phyloP scores from a whole-genome alignment of 2,329 filamentous ascomycete species.

The Ceratocystis variospora region DNA sequence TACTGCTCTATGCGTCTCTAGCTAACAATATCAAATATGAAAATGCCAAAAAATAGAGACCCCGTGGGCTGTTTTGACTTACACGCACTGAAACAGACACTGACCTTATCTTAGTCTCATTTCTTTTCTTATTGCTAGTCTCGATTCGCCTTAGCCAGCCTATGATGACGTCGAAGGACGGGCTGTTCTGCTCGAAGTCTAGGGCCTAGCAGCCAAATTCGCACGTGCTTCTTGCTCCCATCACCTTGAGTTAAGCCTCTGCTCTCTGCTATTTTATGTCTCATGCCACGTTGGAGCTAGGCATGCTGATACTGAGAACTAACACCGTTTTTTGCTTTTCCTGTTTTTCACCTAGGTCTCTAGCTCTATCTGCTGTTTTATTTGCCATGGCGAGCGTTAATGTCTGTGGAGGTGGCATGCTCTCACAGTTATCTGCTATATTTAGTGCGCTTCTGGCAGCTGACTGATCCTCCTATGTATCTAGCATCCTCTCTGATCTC shows the following conservation, averaged over 20 bases:
- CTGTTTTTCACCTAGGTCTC: not conserved
- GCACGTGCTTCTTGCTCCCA: not conserved
- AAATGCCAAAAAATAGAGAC: too few species aligned
- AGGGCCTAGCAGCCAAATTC: not conserved
- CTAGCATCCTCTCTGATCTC: not conserved
- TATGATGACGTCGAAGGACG: not conserved
- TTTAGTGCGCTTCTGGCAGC: not conserved
- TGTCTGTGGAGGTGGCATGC: too few species aligned
- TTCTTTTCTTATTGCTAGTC: not conserved
- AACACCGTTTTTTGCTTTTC: not conserved
- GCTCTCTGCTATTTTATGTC: too few species aligned
- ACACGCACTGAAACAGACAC: not conserved
- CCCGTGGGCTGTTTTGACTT: too few species aligned
- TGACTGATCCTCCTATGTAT: not conserved
- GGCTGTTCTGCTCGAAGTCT: not conserved
- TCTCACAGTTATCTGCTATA: not conserved
- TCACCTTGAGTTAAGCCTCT: not conserved
- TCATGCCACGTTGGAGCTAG: too few species aligned
- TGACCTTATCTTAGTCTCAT: not conserved
- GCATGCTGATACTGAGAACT: not conserved
- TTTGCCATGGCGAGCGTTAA: not conserved
- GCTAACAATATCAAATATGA: too few species aligned
- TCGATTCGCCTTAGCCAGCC: too few species aligned
- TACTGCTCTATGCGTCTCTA: too few species aligned
- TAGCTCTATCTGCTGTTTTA: not conserved